These are phyloP conservation scores for Kingdonia uniflora DNA, from an alignment of 164 flowering plant species.

Conservation along the genomic window DNA sequence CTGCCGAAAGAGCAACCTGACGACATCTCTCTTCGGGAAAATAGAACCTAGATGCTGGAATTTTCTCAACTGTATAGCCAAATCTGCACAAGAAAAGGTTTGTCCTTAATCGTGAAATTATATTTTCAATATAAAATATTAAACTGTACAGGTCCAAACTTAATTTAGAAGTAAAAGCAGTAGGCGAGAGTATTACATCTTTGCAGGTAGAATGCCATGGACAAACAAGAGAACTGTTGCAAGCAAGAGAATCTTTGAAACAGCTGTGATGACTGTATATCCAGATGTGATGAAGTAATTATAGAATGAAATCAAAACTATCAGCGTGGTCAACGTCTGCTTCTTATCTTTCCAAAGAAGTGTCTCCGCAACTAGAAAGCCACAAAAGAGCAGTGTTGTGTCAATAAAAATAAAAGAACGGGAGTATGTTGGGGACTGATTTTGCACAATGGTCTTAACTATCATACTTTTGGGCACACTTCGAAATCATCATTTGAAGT, in stretches of 20 bases:
- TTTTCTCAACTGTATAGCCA: conserved; percentile 67
- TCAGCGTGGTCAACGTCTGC: conserved; percentile 37
- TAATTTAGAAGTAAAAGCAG: not conserved
- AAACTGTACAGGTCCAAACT: not conserved
- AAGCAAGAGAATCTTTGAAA: conserved; percentile 55
- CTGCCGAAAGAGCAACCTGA: conserved; percentile 32
- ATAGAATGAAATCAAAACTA: conserved; percentile 52
- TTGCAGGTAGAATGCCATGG: conserved; percentile 68
- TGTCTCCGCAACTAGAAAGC: conserved; percentile 75
- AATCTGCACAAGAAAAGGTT: conserved; percentile 36
- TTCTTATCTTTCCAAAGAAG: conserved; percentile 85
- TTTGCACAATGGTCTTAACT: too few relatives aligned
- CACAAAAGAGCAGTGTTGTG: conserved; percentile 1
- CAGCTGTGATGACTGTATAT: conserved; percentile 50
- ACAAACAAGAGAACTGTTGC: conserved; percentile 52
- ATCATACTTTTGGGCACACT: too few relatives aligned
- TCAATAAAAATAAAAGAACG: not conserved
- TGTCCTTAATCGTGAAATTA: not conserved
- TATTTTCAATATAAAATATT: not conserved
- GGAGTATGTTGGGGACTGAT: too few relatives aligned
- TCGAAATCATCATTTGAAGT: too few relatives aligned
- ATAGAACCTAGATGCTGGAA: conserved; percentile 50
- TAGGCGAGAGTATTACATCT: conserved; percentile 36
- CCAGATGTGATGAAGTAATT: conserved; percentile 60
- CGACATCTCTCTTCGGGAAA: conserved; percentile 51